These are phyloP conservation scores for Salix suchowensis DNA, from an alignment of 345 rosid genomes.

Conservation along the genomic window DNA sequence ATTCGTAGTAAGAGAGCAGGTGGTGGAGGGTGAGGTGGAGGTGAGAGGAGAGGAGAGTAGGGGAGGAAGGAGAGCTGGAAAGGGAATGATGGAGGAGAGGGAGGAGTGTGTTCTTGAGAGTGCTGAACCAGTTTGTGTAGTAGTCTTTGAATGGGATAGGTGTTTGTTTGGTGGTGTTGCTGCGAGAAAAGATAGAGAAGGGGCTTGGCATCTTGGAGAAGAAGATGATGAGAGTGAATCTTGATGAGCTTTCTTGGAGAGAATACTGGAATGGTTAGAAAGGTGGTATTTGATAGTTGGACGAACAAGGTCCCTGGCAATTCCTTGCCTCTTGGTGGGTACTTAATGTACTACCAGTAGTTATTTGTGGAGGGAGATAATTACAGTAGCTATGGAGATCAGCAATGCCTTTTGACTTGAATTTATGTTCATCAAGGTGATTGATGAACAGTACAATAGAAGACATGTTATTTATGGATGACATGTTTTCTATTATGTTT, in stretches of 20 bases:
- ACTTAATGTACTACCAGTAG: no score
- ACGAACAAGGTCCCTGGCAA: no score
- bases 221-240: constrained; percentile 4
- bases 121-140: constrained; percentile 59
- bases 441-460: no score
- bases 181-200: constrained; percentile 37
- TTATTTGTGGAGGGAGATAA: no score
- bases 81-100: constrained; percentile 67
- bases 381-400: no score
- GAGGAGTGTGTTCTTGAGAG: constrained; percentile 54
- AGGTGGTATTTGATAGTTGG: no score
- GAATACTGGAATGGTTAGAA: no score
- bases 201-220: constrained; percentile 38
- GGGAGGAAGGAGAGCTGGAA: constrained; percentile 37
- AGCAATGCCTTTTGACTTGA: no score
- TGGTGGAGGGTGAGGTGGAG: constrained; percentile 59
- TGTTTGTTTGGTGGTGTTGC: constrained; percentile 37
- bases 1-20: constrained; percentile 63
- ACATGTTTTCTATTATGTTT: no score
- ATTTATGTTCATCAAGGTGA: no score
- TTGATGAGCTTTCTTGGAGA: background rate
- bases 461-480: no score
- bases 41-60: constrained; percentile 47
- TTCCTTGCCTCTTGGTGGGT: no score
- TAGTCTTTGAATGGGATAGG: constrained; percentile 49